These are phyloP conservation scores for Blastomyces parvus DNA, from an alignment of 2,329 filamentous ascomycete genomes.

Conservation along the genomic window DNA sequence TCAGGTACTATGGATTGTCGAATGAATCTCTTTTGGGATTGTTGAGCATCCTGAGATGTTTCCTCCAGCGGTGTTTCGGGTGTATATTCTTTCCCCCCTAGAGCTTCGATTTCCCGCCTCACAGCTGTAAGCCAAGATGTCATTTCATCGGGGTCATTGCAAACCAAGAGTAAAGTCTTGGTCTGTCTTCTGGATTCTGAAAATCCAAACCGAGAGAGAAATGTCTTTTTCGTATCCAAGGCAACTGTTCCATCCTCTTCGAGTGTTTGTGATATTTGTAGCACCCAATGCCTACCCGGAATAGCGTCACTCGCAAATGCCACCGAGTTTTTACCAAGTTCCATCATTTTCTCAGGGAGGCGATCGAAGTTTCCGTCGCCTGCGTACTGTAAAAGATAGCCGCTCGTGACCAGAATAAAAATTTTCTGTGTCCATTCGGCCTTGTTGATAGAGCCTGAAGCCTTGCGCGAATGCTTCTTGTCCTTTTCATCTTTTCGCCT, in stretches of 20 bases:
- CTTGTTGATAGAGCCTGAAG: constrained; percentile 32
- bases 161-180: constrained; percentile 36
- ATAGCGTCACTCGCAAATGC: constrained; percentile 43
- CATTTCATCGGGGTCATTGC: constrained; percentile 37
- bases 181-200: constrained; percentile 27
- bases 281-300: constrained; percentile 40
- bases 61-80: constrained; percentile 24
- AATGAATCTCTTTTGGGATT: neutral
- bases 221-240: constrained; percentile 26
- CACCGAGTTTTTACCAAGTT: constrained; percentile 37
- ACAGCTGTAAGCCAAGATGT: constrained; percentile 38
- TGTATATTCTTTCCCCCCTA: constrained; percentile 38
- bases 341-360: constrained; percentile 40
- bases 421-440: constrained; percentile 38
- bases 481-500: constrained; percentile 30
- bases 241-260: constrained; percentile 22
- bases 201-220: constrained; percentile 35
- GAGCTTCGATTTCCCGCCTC: constrained; percentile 37
- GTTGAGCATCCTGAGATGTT: constrained; percentile 8
- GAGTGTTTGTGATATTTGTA: constrained; percentile 37
- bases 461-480: constrained; percentile 28
- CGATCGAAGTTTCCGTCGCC: constrained; percentile 38
- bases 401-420: constrained; percentile 36
- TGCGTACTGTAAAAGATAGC: constrained; percentile 39
- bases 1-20: constrained; percentile 3